Conservation (phyloP, 345 rosid species). For the Syzygium aqueum region DNA sequence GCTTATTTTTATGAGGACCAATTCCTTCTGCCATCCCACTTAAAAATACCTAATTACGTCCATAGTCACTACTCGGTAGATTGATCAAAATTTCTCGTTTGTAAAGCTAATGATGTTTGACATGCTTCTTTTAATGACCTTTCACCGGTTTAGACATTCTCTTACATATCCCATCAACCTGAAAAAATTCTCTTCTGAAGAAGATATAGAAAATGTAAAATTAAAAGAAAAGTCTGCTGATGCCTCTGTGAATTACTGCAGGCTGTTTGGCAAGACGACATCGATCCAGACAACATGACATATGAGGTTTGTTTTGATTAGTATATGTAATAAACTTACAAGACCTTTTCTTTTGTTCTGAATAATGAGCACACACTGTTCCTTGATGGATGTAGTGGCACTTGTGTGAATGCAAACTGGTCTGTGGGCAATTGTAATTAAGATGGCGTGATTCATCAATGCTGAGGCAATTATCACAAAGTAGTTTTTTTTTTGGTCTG, state of each 20-base stretch:
- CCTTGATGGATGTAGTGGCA: neutral
- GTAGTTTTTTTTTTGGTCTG: neutral
- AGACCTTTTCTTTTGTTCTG: neutral
- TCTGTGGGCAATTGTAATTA: neutral
- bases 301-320: constrained; percentile 42
- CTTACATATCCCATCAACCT: neutral
- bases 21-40: neutral
- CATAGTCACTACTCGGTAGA: neutral
- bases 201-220: neutral
- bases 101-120: neutral
- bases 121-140: neutral
- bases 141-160: neutral
- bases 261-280: constrained; percentile 52
- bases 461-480: neutral
- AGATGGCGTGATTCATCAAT: neutral
- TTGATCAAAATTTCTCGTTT: neutral
- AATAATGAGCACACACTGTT: neutral
- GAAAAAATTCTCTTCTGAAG: neutral
- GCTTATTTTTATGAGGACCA: neutral
- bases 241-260: constrained; percentile 13
- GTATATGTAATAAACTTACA: neutral
- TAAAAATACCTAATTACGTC: neutral
- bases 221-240: neutral
- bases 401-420: neutral
- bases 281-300: constrained; percentile 67